Evolutionary conservation across 306 rosid genomes (phyloP).

Genomic region (Sicyos baderoa): DNA sequence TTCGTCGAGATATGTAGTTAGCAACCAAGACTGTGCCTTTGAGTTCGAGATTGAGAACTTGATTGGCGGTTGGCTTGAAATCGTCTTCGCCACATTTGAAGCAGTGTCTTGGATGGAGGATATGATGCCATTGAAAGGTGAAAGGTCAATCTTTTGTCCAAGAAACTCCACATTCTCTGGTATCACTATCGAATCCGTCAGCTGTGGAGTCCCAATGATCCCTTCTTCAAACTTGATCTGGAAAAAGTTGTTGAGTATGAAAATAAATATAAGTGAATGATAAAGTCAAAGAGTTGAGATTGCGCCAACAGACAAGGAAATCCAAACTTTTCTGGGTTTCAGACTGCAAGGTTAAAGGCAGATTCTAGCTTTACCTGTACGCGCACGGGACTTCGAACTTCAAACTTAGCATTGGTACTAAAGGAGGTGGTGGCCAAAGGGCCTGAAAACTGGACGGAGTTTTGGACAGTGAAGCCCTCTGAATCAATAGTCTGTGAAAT

Average conservation of each 20-base stretch:
- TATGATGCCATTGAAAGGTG: constrained; percentile 66
- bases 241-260: constrained; percentile 3
- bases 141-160: constrained; percentile 70
- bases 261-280: neutral
- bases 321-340: neutral
- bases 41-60: constrained; percentile 54
- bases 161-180: constrained; percentile 81
- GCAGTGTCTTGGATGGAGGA: constrained; percentile 71
- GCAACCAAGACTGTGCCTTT: constrained; percentile 69
- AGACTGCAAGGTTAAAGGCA: neutral
- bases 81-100: constrained; percentile 61
- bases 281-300: neutral
- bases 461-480: constrained; percentile 52
- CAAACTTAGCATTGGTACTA: constrained; percentile 72
- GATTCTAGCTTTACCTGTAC: constrained; percentile 49
- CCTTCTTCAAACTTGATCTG: constrained; percentile 88
- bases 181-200: constrained; percentile 73
- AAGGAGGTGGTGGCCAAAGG: constrained; percentile 78
- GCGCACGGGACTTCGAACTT: constrained; percentile 77
- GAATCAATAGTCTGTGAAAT: constrained; percentile 86
- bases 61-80: constrained; percentile 67
- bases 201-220: constrained; percentile 78
- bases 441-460: constrained; percentile 67
- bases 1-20: constrained; percentile 79
- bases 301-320: constrained; percentile 1